These are phyloP conservation scores for Rhodamnia rubescens DNA, from an alignment of 345 rosid species.

Conservation along the genomic window DNA sequence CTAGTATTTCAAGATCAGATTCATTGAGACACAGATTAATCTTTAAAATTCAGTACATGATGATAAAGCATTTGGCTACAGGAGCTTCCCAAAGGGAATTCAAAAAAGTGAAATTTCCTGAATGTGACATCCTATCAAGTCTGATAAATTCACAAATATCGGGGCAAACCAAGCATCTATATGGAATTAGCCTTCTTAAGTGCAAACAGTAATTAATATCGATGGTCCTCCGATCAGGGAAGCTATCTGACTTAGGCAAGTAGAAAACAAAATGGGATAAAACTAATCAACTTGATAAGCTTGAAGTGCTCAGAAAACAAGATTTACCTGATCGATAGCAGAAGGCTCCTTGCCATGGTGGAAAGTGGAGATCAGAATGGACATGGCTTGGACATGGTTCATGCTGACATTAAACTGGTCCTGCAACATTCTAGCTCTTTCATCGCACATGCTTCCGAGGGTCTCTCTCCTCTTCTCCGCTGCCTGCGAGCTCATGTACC, in stretches of 20 bases:
- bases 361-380: slow-evolving; percentile 86
- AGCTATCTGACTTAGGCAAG: background rate
- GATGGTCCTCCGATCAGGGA: background rate
- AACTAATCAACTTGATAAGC: background rate
- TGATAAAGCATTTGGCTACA: background rate
- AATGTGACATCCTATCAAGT: background rate
- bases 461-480: slow-evolving; percentile 74
- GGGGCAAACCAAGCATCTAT: background rate
- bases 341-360: slow-evolving; percentile 90
- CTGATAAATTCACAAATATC: background rate
- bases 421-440: slow-evolving; percentile 95
- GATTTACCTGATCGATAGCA: slow-evolving; percentile 82
- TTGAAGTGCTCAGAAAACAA: background rate
- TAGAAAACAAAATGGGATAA: background rate
- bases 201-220: background rate
- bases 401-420: slow-evolving; percentile 98
- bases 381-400: slow-evolving; percentile 98
- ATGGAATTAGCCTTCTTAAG: background rate
- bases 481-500: slow-evolving; percentile 59
- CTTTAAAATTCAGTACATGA: background rate
- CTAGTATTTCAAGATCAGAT: background rate
- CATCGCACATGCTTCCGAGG: slow-evolving; percentile 84
- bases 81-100: background rate
- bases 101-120: background rate
- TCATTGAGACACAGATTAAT: background rate